Evolutionary conservation across 345 rosid species (phyloP).

Genomic region (Aurinia saxatilis): DNA sequence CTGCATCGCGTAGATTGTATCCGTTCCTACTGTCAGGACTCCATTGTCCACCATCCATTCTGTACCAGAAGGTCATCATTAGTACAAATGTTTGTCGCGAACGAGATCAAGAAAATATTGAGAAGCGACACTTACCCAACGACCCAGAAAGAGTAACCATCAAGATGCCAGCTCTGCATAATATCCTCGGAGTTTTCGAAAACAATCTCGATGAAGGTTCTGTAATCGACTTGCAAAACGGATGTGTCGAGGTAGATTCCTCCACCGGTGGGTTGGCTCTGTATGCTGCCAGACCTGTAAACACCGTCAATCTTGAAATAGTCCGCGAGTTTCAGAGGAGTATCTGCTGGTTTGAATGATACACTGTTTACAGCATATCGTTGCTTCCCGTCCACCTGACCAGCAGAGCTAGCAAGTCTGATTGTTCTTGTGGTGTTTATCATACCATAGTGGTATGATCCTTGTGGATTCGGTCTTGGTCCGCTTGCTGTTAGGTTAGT

Average conservation of each 20-base stretch:
- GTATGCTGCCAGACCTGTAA: constrained; percentile 57
- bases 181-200: constrained; percentile 70
- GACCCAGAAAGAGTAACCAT: constrained; percentile 82
- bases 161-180: constrained; percentile 78
- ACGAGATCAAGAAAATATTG: not conserved
- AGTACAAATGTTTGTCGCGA: not conserved
- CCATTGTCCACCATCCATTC: constrained; percentile 98
- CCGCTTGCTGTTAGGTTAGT: constrained; percentile 95
- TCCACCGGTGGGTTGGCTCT: constrained; percentile 63
- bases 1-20: constrained; percentile 84
- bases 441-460: constrained; percentile 95
- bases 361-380: constrained; percentile 86
- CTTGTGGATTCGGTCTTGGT: constrained; percentile 99
- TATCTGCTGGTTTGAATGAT: constrained; percentile 64
- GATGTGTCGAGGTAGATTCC: constrained; percentile 74
- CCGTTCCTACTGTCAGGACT: constrained; percentile 47
- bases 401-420: constrained; percentile 67
- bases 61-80: constrained; percentile 27
- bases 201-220: constrained; percentile 68
- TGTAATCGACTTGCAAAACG: constrained; percentile 70
- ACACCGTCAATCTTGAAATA: constrained; percentile 85
- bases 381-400: constrained; percentile 78
- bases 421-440: constrained; percentile 69
- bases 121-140: constrained; percentile 69
- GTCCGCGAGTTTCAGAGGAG: constrained; percentile 91